Percentiles rank a stretch among this genome's conserved stretches.
These are phyloP conservation scores for Plenodomus biglobosus DNA, from an alignment of 2,329 filamentous ascomycete species.

Conservation along the genomic window DNA sequence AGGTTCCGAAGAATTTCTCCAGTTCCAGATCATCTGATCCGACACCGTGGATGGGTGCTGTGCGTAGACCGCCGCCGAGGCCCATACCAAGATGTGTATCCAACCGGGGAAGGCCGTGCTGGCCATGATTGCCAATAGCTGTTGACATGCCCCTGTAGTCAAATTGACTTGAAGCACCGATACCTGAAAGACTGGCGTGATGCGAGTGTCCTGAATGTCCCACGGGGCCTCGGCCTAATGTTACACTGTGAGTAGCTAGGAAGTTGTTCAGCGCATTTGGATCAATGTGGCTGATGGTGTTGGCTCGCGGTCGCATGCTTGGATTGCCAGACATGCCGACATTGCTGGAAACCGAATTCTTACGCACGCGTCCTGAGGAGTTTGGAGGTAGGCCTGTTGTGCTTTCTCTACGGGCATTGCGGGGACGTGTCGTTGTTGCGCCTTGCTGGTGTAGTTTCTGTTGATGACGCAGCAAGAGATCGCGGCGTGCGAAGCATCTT, in stretches of 20 bases:
- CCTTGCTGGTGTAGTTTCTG: constrained; percentile 97
- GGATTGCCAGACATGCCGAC: constrained; percentile 53
- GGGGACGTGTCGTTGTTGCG: constrained; percentile 80
- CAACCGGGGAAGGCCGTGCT: constrained; percentile 75
- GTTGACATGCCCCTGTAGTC: constrained; percentile 73
- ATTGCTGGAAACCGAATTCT: constrained; percentile 80
- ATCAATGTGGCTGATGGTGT: constrained; percentile 95
- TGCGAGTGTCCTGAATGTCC: constrained; percentile 62
- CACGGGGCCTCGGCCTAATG: constrained; percentile 53
- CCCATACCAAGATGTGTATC: constrained; percentile 78
- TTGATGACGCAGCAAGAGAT: constrained; percentile 90
- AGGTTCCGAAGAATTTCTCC: constrained; percentile 67
- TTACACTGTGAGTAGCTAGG: constrained; percentile 60
- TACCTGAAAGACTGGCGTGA: constrained; percentile 72
- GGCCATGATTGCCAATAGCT: constrained; percentile 65
- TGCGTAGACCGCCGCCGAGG: constrained; percentile 68
- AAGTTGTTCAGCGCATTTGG: constrained; percentile 69
- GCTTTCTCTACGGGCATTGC: constrained; percentile 83
- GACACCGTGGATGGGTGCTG: constrained; percentile 64
- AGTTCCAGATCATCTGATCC: constrained; percentile 65
- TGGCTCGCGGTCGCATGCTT: constrained; percentile 82
- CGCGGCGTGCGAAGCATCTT: constrained; percentile 90
- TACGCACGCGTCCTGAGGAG: constrained; percentile 74
- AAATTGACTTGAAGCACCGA: constrained; percentile 59
- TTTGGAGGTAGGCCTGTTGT: constrained; percentile 71